Conservation (phyloP, 2,329 filamentous ascomycete species). For the Talaromyces sp. region DNA sequence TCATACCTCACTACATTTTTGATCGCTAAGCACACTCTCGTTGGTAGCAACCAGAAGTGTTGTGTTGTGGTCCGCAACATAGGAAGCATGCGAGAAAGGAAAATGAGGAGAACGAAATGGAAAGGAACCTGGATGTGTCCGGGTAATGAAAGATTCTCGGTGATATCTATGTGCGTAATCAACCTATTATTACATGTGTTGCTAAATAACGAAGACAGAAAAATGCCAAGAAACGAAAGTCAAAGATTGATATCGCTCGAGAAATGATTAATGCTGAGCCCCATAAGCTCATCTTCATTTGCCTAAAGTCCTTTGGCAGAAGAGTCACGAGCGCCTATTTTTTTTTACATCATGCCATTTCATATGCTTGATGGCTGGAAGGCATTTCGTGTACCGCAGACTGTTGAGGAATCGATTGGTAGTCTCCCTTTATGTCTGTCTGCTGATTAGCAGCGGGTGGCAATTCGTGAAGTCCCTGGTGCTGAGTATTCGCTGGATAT, state of each 20-base stretch:
- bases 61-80: too few relatives aligned
- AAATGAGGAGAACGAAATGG: too few relatives aligned
- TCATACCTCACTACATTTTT: too few relatives aligned
- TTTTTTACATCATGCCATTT: neutral
- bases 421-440: neutral
- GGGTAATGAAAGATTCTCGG: neutral
- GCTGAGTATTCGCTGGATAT: neutral
- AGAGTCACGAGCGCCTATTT: neutral
- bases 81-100: too few relatives aligned
- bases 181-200: neutral
- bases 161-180: neutral
- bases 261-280: neutral
- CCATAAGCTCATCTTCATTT: neutral
- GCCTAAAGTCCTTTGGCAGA: neutral
- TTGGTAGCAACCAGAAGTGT: too few relatives aligned
- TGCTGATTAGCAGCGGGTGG: neutral
- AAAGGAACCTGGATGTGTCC: too few relatives aligned
- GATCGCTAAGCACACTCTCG: too few relatives aligned
- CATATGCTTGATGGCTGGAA: neutral
- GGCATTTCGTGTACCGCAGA: constrained; percentile 1
- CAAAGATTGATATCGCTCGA: neutral
- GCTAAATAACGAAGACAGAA: neutral
- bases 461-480: neutral
- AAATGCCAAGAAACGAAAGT: neutral
- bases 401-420: neutral